Conservation (phyloP, 768 basidiomycete genomes). For the Russula virescens region DNA sequence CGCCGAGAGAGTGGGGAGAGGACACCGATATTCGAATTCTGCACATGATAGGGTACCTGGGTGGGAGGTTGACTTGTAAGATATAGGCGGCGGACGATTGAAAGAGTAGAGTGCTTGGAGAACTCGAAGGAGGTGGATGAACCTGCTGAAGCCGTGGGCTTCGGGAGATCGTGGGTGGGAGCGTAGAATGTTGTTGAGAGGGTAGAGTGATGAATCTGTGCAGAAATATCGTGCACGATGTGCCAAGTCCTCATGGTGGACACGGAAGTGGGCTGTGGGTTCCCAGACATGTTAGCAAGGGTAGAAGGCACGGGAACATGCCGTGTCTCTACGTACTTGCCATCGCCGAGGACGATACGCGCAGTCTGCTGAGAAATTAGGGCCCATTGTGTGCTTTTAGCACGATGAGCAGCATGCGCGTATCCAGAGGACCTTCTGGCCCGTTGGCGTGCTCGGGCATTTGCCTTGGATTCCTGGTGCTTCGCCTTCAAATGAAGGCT, state of each 20-base stretch:
- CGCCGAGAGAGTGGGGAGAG: conserved; percentile 15
- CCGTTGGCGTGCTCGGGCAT: not conserved
- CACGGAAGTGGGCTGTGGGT: conserved; percentile 12
- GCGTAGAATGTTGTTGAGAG: conserved; percentile 13
- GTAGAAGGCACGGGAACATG: conserved; percentile 18
- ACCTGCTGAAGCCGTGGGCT: not conserved
- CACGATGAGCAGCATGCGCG: conserved; percentile 19
- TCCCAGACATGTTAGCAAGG: conserved; percentile 19
- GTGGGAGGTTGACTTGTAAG: not conserved
- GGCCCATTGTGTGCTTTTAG: conserved; percentile 20
- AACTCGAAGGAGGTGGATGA: conserved; percentile 18
- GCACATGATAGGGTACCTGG: not conserved
- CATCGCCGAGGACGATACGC: conserved; percentile 19
- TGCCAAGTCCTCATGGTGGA: conserved; percentile 20
- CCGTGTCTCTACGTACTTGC: conserved; percentile 25
- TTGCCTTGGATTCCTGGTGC: not conserved
- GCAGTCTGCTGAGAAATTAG: conserved; percentile 22
- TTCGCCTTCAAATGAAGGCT: not conserved
- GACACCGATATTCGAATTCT: conserved; percentile 15
- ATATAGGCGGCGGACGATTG: conserved; percentile 20
- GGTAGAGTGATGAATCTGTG: conserved; percentile 16
- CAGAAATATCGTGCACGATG: conserved; percentile 22
- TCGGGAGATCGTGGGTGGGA: conserved; percentile 2
- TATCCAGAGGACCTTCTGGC: conserved; percentile 7
- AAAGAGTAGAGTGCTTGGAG: conserved; percentile 13